Conservation (phyloP, 2,329 filamentous ascomycete genomes). For the Botryotinia narcissicola region DNA sequence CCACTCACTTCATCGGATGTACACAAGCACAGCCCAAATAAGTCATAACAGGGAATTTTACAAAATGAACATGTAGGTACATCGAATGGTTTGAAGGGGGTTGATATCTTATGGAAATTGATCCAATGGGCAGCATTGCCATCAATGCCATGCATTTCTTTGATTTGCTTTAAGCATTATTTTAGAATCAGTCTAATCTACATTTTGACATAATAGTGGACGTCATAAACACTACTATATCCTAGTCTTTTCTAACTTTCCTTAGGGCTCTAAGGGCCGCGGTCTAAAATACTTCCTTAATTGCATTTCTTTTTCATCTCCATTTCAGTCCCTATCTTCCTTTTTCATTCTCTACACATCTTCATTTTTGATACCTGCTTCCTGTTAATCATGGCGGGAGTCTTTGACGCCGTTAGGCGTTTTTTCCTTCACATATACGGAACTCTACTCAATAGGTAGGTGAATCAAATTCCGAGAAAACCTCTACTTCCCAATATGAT, state of each 20-base stretch:
- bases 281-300: neutral
- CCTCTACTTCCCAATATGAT: neutral
- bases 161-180: neutral
- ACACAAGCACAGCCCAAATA: neutral
- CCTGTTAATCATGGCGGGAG: slow-evolving; percentile 21
- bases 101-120: neutral
- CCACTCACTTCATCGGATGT: neutral
- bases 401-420: slow-evolving; percentile 26
- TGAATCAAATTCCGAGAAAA: neutral
- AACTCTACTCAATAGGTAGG: slow-evolving; percentile 33
- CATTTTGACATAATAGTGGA: neutral
- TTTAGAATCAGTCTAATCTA: neutral
- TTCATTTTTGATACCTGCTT: neutral
- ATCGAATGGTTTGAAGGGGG: neutral
- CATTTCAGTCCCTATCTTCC: neutral
- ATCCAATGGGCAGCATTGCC: neutral
- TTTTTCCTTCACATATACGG: slow-evolving; percentile 33
- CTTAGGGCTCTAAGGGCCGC: neutral
- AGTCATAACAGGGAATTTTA: neutral
- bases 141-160: neutral
- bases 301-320: neutral
- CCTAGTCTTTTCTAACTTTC: neutral
- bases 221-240: slow-evolving; percentile 5
- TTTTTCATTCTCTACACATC: slow-evolving; percentile 2
- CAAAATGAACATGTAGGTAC: neutral